Evolutionary conservation across 2,329 filamentous ascomycete species (phyloP), one percentile per base, ranked within the genome.

Genomic region (Botrytis deweyae): DNA sequence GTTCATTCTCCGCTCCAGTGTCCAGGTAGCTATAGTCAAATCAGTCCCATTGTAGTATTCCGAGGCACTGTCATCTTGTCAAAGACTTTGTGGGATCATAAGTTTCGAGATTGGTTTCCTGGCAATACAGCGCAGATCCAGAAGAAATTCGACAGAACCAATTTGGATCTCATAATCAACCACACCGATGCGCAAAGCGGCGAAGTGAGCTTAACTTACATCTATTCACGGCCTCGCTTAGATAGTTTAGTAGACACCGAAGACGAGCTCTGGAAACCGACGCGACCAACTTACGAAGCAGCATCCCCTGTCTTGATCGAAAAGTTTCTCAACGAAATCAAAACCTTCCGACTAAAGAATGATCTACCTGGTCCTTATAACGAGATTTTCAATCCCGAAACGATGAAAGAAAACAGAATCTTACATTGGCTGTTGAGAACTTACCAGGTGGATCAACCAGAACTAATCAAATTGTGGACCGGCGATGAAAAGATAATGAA

Each of bases 371-470:
- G 36, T 18, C 75, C 76, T n/a, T 77, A 74, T 70, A 64, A 67
- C 10, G 72, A 76, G 38, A 64, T 72, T 14, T 77, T 78, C 22
- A 63, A 75, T 49, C 65, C 55, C 42, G 59, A 73, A 8, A 68
- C 61, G 10, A 72, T 77, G 42, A 72, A 73, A 63, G 12, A 40
- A 44, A 72, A 75, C 18, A 55, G 68, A 8, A 72, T 75, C 1
- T 44, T 77, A 33, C 73, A 77, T 63, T 78, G 76, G 74, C 64
- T 77, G 29, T 74, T 76, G 74, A 70, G 73, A 38, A 58, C 2
- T 12, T 29, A 40, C 20, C 25, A 20, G 25, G 49, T n/a, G 63
- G 4, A 46, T 7, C 69, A 64, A 44, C 22, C 29, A 36, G 36
- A 71, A n/a, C 20, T 36, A 38, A 71, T 71, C 36, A 46, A 44